Conservation (phyloP, 306 rosid species). For the Rosa multiflora region DNA sequence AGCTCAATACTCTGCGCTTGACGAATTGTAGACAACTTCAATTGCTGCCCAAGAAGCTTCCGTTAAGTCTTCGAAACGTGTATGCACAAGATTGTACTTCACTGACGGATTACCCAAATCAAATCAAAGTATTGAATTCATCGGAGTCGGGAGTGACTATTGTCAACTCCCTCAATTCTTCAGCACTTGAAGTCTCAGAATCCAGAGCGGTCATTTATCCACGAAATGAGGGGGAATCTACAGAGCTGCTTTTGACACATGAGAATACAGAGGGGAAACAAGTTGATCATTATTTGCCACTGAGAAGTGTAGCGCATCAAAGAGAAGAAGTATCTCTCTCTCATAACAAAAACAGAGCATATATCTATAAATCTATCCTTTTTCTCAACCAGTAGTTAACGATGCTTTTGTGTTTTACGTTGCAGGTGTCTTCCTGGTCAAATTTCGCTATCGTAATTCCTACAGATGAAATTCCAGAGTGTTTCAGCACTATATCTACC, state of each 20-base stretch:
- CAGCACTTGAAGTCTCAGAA: neutral
- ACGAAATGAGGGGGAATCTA: no score
- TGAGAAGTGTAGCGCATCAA: no score
- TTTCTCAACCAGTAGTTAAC: no score
- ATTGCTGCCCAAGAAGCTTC: constrained; percentile 12
- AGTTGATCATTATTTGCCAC: no score
- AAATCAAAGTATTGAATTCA: neutral
- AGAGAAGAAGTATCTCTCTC: no score
- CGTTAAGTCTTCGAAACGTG: neutral
- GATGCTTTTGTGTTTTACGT: neutral
- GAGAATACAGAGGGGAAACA: no score
- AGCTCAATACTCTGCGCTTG: neutral
- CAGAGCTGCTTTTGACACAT: no score
- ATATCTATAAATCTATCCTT: no score
- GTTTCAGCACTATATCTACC: neutral
- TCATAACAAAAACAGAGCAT: neutral
- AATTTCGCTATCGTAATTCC: no score
- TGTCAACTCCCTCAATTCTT: neutral
- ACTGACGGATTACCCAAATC: constrained; percentile 7
- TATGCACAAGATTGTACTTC: constrained; percentile 2
- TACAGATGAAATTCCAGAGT: neutral
- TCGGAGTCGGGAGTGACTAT: neutral
- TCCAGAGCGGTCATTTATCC: no score
- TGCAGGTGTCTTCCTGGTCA: neutral
- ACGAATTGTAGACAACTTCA: neutral